Conservation (phyloP, 768 basidiomycete species). For the Rhodotorula taiwanensis region DNA sequence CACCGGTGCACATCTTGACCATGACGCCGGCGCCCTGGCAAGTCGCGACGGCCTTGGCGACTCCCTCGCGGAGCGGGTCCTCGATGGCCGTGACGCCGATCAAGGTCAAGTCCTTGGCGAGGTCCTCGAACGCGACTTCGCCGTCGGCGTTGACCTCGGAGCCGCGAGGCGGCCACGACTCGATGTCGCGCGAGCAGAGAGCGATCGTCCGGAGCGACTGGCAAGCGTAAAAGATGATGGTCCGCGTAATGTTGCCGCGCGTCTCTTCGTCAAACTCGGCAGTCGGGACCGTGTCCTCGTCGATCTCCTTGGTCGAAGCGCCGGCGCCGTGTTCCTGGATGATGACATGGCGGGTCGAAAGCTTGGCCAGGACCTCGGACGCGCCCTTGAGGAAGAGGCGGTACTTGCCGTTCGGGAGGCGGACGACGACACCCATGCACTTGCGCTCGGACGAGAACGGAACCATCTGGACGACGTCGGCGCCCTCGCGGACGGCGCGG, state of each 20-base stretch:
- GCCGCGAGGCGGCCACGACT: slow-evolving; percentile 68
- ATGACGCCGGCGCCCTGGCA: slow-evolving; percentile 82
- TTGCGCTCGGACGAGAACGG: slow-evolving; percentile 92
- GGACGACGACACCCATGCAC: slow-evolving; percentile 85
- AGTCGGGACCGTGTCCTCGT: slow-evolving; percentile 46
- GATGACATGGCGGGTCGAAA: slow-evolving; percentile 66
- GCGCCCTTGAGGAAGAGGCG: slow-evolving; percentile 87
- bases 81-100: slow-evolving; percentile 91
- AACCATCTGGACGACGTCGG: slow-evolving; percentile 70
- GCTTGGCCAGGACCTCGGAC: slow-evolving; percentile 79
- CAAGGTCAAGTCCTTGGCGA: slow-evolving; percentile 69
- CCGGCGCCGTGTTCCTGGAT: slow-evolving; percentile 47
- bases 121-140: slow-evolving; percentile 52
- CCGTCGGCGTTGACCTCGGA: slow-evolving; percentile 32
- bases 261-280: slow-evolving; percentile 59
- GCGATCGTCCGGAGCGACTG: slow-evolving; percentile 92
- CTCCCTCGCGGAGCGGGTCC: slow-evolving; percentile 86
- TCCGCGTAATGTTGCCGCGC: slow-evolving; percentile 73
- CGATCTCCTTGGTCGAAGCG: slow-evolving; percentile 20
- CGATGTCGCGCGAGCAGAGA: slow-evolving; percentile 82
- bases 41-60: slow-evolving; percentile 76
- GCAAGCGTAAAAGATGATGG: slow-evolving; percentile 96
- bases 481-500: slow-evolving; percentile 57
- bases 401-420: slow-evolving; percentile 52
- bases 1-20: slow-evolving; percentile 92